These are phyloP conservation scores for Lipomyces yamadae DNA, from an alignment of 805 yeast genomes.

Conservation along the genomic window DNA sequence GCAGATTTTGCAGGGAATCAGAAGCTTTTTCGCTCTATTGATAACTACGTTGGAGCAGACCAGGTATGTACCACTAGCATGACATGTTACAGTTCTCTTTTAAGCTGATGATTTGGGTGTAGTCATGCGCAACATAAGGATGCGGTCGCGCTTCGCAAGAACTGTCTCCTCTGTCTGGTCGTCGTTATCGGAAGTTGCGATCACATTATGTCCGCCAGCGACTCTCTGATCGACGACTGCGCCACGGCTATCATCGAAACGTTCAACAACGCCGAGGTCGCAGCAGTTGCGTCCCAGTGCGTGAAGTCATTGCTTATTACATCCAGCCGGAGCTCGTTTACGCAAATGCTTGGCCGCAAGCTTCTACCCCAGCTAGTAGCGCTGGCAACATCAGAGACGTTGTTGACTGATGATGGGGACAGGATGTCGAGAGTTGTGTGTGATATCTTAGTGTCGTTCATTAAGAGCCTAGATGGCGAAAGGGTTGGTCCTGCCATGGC, in stretches of 20 bases:
- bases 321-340: slow-evolving; percentile 43
- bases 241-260: slow-evolving; percentile 48
- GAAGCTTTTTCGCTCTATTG: slow-evolving; percentile 37
- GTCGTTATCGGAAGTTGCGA: slow-evolving; percentile 53
- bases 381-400: slow-evolving; percentile 40
- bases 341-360: slow-evolving; percentile 50
- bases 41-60: slow-evolving; percentile 27
- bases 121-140: slow-evolving; percentile 22
- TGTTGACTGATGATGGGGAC: slow-evolving; percentile 46
- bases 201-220: slow-evolving; percentile 45
- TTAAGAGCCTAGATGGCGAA: slow-evolving; percentile 48
- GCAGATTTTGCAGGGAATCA: slow-evolving; percentile 29
- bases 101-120: slow-evolving; percentile 23
- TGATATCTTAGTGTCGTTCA: slow-evolving; percentile 57
- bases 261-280: slow-evolving; percentile 47
- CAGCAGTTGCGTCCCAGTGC: slow-evolving; percentile 61
- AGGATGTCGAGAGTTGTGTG: slow-evolving; percentile 46
- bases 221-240: slow-evolving; percentile 47
- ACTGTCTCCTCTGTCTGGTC: slow-evolving; percentile 52
- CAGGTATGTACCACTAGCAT: slow-evolving; percentile 40
- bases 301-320: slow-evolving; percentile 59
- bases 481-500: slow-evolving; percentile 43
- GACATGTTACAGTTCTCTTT: slow-evolving; percentile 38
- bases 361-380: slow-evolving; percentile 55
- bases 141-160: slow-evolving; percentile 40